Conservation (phyloP, 1,284 basidiomycete genomes). For the Phylloporus gajari region DNA sequence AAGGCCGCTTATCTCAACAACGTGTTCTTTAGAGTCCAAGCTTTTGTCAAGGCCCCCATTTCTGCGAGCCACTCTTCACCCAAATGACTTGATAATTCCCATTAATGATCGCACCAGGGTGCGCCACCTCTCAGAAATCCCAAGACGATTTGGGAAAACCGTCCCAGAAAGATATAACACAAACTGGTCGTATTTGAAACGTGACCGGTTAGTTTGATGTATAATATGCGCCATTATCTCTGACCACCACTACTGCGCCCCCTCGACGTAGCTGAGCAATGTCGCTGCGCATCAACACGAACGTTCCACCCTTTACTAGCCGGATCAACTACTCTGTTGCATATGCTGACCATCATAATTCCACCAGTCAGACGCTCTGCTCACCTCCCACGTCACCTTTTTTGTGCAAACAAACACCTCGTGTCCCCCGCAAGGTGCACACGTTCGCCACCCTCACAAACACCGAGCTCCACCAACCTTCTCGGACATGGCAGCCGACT, state of each 20-base stretch:
- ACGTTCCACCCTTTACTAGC: conserved; percentile 33
- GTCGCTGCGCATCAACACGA: conserved; percentile 45
- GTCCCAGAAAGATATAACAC: conserved; percentile 18
- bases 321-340: conserved; percentile 30
- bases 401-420: conserved; percentile 39
- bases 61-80: conserved; percentile 12
- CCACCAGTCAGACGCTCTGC: conserved; percentile 21
- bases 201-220: conserved; percentile 31
- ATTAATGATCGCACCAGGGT: conserved; percentile 33
- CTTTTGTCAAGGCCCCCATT: conserved; percentile 17
- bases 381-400: conserved; percentile 34
- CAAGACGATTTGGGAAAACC: conserved; percentile 21
- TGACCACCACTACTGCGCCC: conserved; percentile 9
- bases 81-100: conserved; percentile 17
- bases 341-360: conserved; percentile 25
- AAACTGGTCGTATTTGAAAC: conserved; percentile 38
- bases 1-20: conserved; percentile 25
- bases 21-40: conserved; percentile 21
- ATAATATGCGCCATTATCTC: conserved; percentile 32
- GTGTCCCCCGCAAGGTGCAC: conserved; percentile 45
- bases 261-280: conserved; percentile 32
- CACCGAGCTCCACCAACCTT: conserved; percentile 42
- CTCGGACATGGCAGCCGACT: conserved; percentile 33
- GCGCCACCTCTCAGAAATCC: conserved; percentile 27
- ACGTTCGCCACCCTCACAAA: conserved; percentile 47